Conservation (phyloP, 2,329 filamentous ascomycete species). For the Curvularia hawaiiensis region DNA sequence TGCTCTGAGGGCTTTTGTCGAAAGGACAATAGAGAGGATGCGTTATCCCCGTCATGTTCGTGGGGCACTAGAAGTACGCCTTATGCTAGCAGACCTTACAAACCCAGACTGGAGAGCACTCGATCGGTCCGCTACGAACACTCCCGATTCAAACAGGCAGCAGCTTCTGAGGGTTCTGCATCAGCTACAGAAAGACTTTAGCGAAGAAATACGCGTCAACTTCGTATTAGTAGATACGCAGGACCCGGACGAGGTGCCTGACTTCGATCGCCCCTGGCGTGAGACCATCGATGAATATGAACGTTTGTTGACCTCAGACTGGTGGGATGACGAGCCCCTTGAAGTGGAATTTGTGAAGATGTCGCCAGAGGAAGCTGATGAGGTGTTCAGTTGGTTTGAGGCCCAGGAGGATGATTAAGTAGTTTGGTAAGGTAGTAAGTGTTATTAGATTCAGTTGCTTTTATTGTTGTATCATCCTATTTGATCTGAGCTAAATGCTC, state of each 20-base stretch:
- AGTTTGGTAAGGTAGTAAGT: too few relatives aligned
- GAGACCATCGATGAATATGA: too few relatives aligned
- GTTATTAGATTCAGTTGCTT: neutral
- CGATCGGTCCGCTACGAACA: neutral
- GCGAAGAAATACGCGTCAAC: neutral
- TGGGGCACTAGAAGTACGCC: neutral
- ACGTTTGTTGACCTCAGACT: too few relatives aligned
- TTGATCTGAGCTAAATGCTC: too few relatives aligned
- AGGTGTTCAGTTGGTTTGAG: too few relatives aligned
- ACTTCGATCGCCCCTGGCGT: neutral
- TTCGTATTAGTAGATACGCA: neutral
- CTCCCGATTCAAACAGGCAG: neutral
- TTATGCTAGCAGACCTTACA: neutral
- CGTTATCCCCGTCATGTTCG: neutral
- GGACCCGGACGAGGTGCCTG: neutral
- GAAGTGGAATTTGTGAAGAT: too few relatives aligned
- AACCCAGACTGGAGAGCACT: neutral
- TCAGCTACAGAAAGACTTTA: neutral
- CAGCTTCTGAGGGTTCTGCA: neutral
- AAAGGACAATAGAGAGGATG: neutral
- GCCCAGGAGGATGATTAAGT: too few relatives aligned
- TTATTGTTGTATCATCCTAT: neutral
- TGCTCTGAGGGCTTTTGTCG: neutral
- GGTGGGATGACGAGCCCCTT: too few relatives aligned
- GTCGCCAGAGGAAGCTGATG: too few relatives aligned